Conservation (phyloP, 164 flowering plant species). For the Nymphaea thermarum region DNA sequence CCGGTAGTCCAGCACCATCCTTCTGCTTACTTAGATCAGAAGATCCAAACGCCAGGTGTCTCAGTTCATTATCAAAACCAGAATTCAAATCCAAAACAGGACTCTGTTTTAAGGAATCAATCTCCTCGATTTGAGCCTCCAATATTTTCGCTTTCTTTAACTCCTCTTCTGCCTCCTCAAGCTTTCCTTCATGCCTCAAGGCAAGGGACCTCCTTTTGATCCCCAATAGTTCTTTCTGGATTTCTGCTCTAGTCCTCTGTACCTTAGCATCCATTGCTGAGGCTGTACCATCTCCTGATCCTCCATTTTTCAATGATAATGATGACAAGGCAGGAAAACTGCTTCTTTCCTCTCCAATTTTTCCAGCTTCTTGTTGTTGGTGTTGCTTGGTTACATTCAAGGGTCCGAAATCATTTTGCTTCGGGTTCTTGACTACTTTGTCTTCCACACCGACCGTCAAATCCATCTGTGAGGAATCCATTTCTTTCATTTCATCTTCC, state of each 20-base stretch:
- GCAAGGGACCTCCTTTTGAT: conserved; percentile 73
- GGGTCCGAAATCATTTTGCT: background rate
- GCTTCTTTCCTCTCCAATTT: background rate
- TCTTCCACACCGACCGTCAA: background rate
- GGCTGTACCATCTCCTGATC: background rate
- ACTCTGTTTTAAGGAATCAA: conserved; percentile 29
- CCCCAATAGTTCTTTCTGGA: conserved; percentile 68
- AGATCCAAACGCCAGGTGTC: background rate
- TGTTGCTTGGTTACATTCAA: background rate
- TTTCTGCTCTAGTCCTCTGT: conserved; percentile 40
- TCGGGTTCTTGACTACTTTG: background rate
- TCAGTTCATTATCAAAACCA: background rate
- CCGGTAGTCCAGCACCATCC: background rate
- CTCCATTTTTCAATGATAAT: background rate
- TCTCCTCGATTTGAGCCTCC: conserved; percentile 65
- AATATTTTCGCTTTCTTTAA: conserved; percentile 60
- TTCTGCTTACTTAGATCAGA: background rate
- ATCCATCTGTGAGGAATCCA: conserved; percentile 30
- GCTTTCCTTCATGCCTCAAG: conserved; percentile 66
- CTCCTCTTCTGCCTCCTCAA: conserved; percentile 77
- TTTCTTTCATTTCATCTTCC: conserved; percentile 18
- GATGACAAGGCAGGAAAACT: background rate
- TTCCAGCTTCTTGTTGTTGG: background rate
- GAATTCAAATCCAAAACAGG: background rate
- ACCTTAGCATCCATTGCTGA: background rate